Percentiles rank a stretch among this genome's conserved stretches.
Conservation (phyloP, 495 filamentous ascomycete genomes). For the Trichoderma gamsii region DNA sequence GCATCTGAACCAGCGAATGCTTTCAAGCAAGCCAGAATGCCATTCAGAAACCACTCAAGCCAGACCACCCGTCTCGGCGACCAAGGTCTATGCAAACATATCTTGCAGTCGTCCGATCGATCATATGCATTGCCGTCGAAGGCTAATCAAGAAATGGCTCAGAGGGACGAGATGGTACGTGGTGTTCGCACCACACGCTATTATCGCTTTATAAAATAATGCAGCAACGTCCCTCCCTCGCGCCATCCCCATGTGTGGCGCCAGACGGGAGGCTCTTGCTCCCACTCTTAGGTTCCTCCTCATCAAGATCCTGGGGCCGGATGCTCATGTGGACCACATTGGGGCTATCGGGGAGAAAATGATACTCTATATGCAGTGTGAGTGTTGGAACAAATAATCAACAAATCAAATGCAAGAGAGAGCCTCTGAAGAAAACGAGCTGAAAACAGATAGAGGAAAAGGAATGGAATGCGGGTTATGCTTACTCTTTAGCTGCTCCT, state of each 20-base stretch:
- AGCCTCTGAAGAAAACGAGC: background rate
- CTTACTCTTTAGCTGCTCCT: constrained; percentile 58
- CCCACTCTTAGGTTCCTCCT: constrained; percentile 48
- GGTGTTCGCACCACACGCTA: constrained; percentile 15
- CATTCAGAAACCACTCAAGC: background rate
- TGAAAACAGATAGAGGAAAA: background rate
- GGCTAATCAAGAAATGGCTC: background rate
- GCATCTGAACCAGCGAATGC: background rate
- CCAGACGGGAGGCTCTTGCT: constrained; percentile 58
- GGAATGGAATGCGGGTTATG: background rate
- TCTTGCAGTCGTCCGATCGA: background rate
- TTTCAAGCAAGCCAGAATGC: background rate
- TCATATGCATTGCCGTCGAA: background rate
- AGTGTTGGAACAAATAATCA: constrained; percentile 5
- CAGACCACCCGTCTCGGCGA: background rate
- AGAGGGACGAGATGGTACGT: constrained; percentile 13
- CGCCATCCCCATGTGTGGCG: constrained; percentile 54
- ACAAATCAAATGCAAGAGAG: background rate
- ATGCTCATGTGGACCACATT: constrained; percentile 56
- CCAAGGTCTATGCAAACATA: background rate
- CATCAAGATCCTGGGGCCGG: constrained; percentile 14
- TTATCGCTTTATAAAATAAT: constrained; percentile 55
- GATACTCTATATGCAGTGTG: constrained; percentile 55
- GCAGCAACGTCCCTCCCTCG: constrained; percentile 70
- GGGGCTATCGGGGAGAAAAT: constrained; percentile 60